Conservation (phyloP, 129 eudicot genomes). For the Cynara cardunculus region DNA sequence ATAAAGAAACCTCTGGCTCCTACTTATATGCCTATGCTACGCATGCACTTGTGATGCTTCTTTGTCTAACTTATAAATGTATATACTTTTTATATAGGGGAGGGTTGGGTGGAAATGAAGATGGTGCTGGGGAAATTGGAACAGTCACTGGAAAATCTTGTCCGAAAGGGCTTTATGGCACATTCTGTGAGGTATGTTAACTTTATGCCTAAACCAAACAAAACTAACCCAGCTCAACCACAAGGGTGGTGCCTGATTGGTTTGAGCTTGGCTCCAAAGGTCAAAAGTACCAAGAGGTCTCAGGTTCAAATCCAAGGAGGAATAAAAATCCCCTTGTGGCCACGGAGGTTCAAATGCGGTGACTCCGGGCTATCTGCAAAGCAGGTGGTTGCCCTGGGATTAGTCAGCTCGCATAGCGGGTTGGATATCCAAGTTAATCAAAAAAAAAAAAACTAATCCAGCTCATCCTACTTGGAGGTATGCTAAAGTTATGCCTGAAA, state of each 20-base stretch:
- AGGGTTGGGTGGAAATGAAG: slow-evolving; percentile 54
- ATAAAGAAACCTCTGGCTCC: not conserved
- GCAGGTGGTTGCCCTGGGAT: too few species aligned
- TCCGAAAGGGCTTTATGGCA: slow-evolving; percentile 87
- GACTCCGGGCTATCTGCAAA: too few species aligned
- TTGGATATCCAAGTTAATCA: too few species aligned
- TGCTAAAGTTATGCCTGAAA: slow-evolving; percentile 7
- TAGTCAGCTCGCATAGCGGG: too few species aligned
- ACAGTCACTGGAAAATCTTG: slow-evolving; percentile 73
- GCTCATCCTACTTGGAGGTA: slow-evolving; percentile 33
- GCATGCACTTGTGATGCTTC: not conserved
- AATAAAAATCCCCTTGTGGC: too few species aligned
- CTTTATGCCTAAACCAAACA: slow-evolving; percentile 1
- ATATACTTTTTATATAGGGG: slow-evolving; percentile 44
- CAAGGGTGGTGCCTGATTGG: too few species aligned
- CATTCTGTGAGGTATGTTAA: slow-evolving; percentile 66
- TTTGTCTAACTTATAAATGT: slow-evolving; percentile 1
- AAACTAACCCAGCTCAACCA: not conserved
- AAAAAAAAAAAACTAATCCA: not conserved
- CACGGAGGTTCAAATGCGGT: too few species aligned
- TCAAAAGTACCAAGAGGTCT: too few species aligned
- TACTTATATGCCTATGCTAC: not conserved
- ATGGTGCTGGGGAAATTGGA: slow-evolving; percentile 60
- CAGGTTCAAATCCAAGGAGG: too few species aligned
- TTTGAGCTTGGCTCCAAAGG: too few species aligned